A percentile compares a stretch with the other conserved stretches of the same genome.
Conservation (phyloP, 176 grass and related monocot species). For the Bonia amplexicaulis region DNA sequence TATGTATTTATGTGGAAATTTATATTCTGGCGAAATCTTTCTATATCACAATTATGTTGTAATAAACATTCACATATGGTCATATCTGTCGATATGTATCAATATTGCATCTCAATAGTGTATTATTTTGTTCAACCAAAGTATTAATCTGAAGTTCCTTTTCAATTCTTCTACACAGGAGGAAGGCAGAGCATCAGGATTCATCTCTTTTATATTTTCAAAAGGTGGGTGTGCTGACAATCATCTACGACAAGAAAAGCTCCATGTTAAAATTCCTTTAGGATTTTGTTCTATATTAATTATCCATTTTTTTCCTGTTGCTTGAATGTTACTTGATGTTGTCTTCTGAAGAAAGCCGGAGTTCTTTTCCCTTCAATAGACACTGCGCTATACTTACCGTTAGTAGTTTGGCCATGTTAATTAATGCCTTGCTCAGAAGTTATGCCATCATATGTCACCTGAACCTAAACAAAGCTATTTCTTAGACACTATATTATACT, state of each 20-base stretch:
- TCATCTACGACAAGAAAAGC: not conserved
- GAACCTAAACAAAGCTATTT: not conserved
- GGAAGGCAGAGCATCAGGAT: conserved; percentile 24
- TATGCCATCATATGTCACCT: not conserved
- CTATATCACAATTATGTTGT: not conserved
- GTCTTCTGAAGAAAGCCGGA: not conserved
- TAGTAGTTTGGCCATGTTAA: not conserved
- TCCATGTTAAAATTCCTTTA: not conserved
- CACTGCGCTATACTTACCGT: not conserved
- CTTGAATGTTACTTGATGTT: conserved; percentile 2
- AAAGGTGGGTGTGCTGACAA: conserved; percentile 41
- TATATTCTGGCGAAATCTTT: not conserved
- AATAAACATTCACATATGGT: not conserved
- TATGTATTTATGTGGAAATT: not conserved
- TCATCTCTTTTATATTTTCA: conserved; percentile 1
- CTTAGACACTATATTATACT: not conserved
- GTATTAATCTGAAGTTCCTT: not conserved
- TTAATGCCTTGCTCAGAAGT: not conserved
- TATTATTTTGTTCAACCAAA: not conserved
- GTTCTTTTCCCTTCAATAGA: not conserved
- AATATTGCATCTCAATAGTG: not conserved
- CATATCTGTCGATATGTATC: not conserved
- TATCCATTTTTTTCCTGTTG: not conserved
- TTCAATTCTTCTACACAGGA: conserved; percentile 36
- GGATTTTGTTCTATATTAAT: not conserved